A percentile compares a stretch with the other conserved stretches of the same genome.
Conservation (phyloP, 148 eudicot species). For the Persicaria tinctoria region DNA sequence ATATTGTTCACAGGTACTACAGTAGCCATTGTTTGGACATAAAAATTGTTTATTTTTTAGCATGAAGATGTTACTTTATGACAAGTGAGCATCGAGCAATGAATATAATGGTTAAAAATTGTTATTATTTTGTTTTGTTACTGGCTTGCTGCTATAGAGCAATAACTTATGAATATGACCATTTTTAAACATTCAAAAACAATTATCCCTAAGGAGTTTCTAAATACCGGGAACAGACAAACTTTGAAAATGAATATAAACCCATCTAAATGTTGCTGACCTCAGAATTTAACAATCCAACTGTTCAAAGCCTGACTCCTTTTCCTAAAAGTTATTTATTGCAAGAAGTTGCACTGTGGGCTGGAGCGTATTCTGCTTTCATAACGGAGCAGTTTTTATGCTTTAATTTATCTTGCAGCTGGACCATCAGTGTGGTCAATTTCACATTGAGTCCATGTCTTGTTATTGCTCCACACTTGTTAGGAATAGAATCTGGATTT, state of each 20-base stretch:
- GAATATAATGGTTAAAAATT: too few species aligned
- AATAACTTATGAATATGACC: background rate
- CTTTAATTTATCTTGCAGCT: background rate
- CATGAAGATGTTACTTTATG: background rate
- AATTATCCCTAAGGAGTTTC: background rate
- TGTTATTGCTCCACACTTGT: background rate
- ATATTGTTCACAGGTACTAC: conserved; percentile 81
- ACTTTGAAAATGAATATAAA: background rate
- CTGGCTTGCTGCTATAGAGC: background rate
- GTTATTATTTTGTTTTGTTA: background rate
- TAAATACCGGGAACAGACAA: background rate
- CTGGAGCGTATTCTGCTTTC: background rate
- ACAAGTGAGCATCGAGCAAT: background rate
- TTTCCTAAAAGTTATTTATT: background rate
- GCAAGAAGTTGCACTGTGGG: conserved; percentile 3
- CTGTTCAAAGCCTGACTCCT: background rate
- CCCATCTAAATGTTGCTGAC: background rate
- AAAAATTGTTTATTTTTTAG: background rate
- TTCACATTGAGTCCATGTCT: background rate
- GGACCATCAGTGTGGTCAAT: background rate
- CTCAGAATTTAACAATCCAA: background rate
- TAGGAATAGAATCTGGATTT: too few species aligned
- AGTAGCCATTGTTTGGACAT: conserved; percentile 4
- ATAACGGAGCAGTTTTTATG: background rate
- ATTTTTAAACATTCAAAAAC: background rate